Evolutionary conservation across 371 early-diverging fungal species (phyloP), one percentile per base, ranked within the genome.

Genomic region (Mucor saturninus): DNA sequence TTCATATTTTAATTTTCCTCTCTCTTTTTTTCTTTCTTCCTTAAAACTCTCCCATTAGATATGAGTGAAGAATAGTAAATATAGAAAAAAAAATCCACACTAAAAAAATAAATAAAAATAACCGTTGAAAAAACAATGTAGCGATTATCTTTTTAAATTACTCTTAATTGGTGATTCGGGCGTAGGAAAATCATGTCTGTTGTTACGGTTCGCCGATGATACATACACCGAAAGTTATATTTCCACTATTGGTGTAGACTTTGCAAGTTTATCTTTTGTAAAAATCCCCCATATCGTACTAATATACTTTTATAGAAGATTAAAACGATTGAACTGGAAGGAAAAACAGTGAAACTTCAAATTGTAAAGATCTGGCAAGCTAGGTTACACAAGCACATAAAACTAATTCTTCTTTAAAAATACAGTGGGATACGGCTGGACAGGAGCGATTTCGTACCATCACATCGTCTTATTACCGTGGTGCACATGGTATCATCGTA

Each of bases 401-500:
- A 10, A 55, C 6, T 35, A 8, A 31, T 39, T 7, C 9, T 9
- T 57, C 39, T n/a, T 48, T 31, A 38, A 38, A 62, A 61, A 13
- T n/a, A 72, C 21, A 79, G 80, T 99, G 98, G 99, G 99, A 99
- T 79, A 99, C 99, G n/a, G 99, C 99, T 42, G 99, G 99, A 35
- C 99, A 99, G 86, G 99, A 99, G 77, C 91, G 99, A 64, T 99
- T 99, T 90, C 89, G 98, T 61, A 97, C 99, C 13, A 98, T 99
- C 64, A 98, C 99, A 38, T 95, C 96, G 0, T 96, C 97, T 37
- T 99, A 99, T 86, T 98, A 98, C 83, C 87, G 99, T 60, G 98
- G 98, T 32, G 99, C 99, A 37, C 95, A 98, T 83, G 99, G 99
- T 42, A 98, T 99, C 62, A 88, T 99, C 68, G 91, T 99, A 39